Base-by-base conservation (phyloP, 164 flowering plant species). In the Chimonanthus salicifolius region DNA sequence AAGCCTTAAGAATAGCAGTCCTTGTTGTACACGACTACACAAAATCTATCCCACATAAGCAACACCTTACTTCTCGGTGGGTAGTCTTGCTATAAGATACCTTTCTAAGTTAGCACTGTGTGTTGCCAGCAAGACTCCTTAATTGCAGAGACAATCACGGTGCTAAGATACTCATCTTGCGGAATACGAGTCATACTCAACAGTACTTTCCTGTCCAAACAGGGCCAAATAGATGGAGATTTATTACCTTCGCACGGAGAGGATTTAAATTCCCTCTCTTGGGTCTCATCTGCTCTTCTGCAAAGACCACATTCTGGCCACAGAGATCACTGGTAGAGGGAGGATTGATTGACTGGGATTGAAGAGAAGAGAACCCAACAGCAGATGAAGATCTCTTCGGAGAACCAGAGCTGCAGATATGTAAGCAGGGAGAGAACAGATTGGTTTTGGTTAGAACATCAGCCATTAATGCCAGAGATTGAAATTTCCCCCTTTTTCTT, bases 181-280 rank as follows among this genome's bases (percentile, higher is more conserved):
- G n/a, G n/a, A n/a, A n/a, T n/a, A n/a, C n/a, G n/a, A n/a, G n/a
- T n/a, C n/a, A n/a, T n/a, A n/a, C n/a, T n/a, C n/a, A n/a, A n/a
- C n/a, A 33, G 33, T 0, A 33, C 33, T 33, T 33, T 33, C 33
- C 33, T 33, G 33, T 33, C 33, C 33, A 33, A 33, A 33, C 33
- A 33, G 33, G 33, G 33, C 33, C 33, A 33, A 33, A 33, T 33
- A 33, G 33, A 33, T 33, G 33, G 33, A 33, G 33, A 33, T 33
- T 33, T 0, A 33, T 33, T 33, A 84, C 86, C 86, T 80, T 84
- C 2, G 74, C 62, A 49, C 67, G 66, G 3, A 75, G 64, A 64
- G 73, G 47, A 58, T 62, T 75, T 44, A 50, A 49, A 47, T 10
- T 67, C 33, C 67, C 69, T 62, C 67, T 78, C 47, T 13, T 68